Conservation (phyloP, 495 filamentous ascomycete species). For the Aspergillus sclerotiicarbonarius region DNA sequence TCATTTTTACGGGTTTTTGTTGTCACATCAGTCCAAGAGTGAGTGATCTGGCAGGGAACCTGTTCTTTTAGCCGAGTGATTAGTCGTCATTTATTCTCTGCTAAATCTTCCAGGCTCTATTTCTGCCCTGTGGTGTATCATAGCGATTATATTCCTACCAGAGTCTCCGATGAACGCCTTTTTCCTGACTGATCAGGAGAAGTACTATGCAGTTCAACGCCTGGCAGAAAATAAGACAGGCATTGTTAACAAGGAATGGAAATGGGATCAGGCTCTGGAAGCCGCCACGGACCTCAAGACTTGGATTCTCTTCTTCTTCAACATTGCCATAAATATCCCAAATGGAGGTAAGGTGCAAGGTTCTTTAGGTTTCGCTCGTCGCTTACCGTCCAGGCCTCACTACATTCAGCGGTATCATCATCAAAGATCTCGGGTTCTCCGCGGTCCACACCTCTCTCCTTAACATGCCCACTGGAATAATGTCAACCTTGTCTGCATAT, state of each 20-base stretch:
- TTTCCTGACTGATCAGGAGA: conserved; percentile 38
- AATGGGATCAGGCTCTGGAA: conserved; percentile 46
- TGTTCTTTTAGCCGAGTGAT: no score
- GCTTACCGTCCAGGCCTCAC: neutral
- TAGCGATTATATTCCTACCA: conserved; percentile 29
- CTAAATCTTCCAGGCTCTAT: conserved; percentile 19
- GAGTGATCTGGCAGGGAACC: no score
- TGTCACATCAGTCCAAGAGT: no score
- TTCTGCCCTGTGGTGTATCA: conserved; percentile 31
- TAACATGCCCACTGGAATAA: conserved; percentile 32
- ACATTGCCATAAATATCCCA: conserved; percentile 27
- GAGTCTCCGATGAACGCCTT: conserved; percentile 44
- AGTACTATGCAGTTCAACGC: conserved; percentile 45
- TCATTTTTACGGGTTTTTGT: neutral
- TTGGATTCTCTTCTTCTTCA: conserved; percentile 23
- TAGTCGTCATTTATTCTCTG: no score
- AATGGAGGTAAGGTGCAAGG: conserved; percentile 27
- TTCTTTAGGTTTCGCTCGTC: neutral
- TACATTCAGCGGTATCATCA: conserved; percentile 24
- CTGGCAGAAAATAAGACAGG: conserved; percentile 52
- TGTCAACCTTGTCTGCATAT: conserved; percentile 30
- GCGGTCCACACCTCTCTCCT: conserved; percentile 31
- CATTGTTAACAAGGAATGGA: conserved; percentile 52
- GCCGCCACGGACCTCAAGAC: conserved; percentile 43
- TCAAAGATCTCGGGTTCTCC: conserved; percentile 36